Evolutionary conservation across 2,329 filamentous ascomycete species (phyloP), one percentile per base, ranked within the genome.

Genomic region (Penicillium sp.): DNA sequence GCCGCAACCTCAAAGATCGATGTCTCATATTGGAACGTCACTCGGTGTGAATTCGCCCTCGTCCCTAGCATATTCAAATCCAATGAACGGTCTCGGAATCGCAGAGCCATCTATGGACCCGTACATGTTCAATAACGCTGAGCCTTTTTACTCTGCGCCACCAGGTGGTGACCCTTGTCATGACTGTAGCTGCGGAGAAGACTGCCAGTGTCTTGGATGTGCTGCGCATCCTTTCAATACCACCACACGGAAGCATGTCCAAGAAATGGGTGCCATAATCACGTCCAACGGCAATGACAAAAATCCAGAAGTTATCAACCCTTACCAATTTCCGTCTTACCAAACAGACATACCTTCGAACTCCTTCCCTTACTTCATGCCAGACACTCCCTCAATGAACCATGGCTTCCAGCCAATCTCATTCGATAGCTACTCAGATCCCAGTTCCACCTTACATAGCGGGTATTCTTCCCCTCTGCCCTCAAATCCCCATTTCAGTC

Each of bases 131-230:
- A 36, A 27, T 29, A 51, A 53, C 18, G 44, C 51, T 7, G 58
- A 61, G 16, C 45, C 58, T 58, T 48, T 53, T 47, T 30, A 34
- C 45, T 30, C 35, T 47, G 30, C 46, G 40, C 45, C 54, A 18
- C 48, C 60, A 10, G 45, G 44, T 5, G 53, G 56, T 9, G 64
- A 69, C 16, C 49, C 64, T n/a, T 64, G 59, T 11, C 67, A 73
- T 57, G 67, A 69, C 8, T 79, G 76, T 54, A 66, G 64, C 39
- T 79, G 76, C 56, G 76, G 77, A 19, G 72, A 77, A 45, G 67
- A 67, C 7, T 79, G 77, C 51, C 70, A 78, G 57, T 79, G 77
- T 58, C 58, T 78, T 29, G 76, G 74, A 14, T 79, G 77, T 61
- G 71, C 73, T 14, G 66, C 71, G 35, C 77, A 79, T 60, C 77